phyloP scores from a whole-genome alignment of 306 rosid species.

The Pyrus pyrifolia region DNA sequence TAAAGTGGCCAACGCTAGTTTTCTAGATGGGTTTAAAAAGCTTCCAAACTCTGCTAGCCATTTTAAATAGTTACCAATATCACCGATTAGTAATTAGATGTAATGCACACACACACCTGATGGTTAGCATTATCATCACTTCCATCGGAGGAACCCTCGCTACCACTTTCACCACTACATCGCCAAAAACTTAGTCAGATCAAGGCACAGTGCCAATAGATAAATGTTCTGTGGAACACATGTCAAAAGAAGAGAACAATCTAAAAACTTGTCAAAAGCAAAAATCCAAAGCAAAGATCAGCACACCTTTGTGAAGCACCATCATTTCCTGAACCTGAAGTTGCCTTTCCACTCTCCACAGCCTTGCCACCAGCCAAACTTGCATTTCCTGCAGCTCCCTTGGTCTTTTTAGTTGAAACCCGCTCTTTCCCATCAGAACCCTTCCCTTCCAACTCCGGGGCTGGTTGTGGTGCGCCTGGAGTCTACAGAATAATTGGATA shows the following conservation, averaged over 20 bases:
- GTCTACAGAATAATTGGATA: constrained; percentile 38
- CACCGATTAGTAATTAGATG: background rate
- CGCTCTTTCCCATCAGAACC: constrained; percentile 69
- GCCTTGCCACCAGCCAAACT: constrained; percentile 43
- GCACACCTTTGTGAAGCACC: constrained; percentile 81
- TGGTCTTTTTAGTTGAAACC: constrained; percentile 50
- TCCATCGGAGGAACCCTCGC: constrained; percentile 80
- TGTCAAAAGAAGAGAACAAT: constrained; percentile 5
- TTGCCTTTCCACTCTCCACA: constrained; percentile 73
- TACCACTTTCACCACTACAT: constrained; percentile 80
- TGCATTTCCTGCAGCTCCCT: constrained; percentile 53
- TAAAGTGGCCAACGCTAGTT: background rate
- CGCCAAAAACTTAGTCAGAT: background rate
- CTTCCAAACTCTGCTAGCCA: background rate
- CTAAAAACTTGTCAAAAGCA: constrained; percentile 7
- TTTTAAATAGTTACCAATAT: constrained; percentile 11
- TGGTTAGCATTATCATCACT: constrained; percentile 78
- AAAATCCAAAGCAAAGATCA: constrained; percentile 11
- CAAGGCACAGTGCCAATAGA: background rate
- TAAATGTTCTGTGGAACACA: background rate
- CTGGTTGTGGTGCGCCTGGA: constrained; percentile 38
- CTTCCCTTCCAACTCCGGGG: constrained; percentile 56
- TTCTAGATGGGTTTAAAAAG: background rate
- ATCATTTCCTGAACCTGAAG: constrained; percentile 90
- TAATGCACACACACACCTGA: constrained; percentile 43